Evolutionary conservation across 1,139 yeast species (phyloP), one percentile per base, ranked within the genome.

Genomic region (Lodderomyces orthopsilosis): DNA sequence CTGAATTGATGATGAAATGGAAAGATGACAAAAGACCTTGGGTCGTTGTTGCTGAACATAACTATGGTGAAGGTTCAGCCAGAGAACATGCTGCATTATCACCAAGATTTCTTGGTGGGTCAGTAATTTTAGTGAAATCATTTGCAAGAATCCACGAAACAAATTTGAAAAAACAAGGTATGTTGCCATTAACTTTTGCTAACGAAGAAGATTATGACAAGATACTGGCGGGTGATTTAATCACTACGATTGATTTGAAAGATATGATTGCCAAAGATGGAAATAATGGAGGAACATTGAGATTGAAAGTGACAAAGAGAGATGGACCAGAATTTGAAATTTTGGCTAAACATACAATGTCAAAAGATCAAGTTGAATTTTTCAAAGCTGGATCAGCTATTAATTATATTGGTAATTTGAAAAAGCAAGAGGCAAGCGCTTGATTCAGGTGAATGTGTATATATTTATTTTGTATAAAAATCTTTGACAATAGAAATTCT

Each of bases 51-150:
- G 98, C 97, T 41, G 98, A 91, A 62, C 96, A 93, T 63, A 93
- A 93, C 70, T 93, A 91, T 58, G 98, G 98, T 66, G 98, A 93
- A 74, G 98, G 98, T 52, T 89, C 97, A 44, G 97, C 98, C 19
- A 86, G 98, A 76, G 98, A 93, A 65, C 98, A 93, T 61, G 98
- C 98, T 43, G 98, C 98, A 5, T 74, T 93, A 59, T 88, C 94
- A 35, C 98, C 98, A 49, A 78, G 95, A 65, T 93, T 86, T 73
- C 75, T 93, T 43, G 97, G 97, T 50, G 98, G 98, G 48, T 71
- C 85, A 44, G 79, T 90, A 52, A 85, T 93, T 51, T 73, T 93
- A 51, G 95, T 90, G 56, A 93, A 93, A 70, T 90, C 97, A 10
- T 93, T 93, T 71, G 98, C 98, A 35, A 85, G 98, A 75, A 93